phyloP scores from a whole-genome alignment of 306 rosid species.

The Cercis canadensis region DNA sequence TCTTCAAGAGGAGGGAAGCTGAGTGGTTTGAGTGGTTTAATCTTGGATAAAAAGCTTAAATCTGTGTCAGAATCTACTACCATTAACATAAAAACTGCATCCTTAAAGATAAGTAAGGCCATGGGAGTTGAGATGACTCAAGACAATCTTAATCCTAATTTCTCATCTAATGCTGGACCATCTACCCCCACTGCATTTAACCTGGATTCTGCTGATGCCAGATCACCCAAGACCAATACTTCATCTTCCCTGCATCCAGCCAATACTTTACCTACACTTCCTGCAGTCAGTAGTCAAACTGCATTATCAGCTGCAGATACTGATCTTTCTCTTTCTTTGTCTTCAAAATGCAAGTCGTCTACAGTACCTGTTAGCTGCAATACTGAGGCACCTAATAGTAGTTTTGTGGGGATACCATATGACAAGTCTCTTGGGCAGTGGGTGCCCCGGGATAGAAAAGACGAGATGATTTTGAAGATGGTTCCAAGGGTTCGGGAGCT shows the following conservation, averaged over 20 bases:
- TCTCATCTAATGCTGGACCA: slow-evolving; percentile 52
- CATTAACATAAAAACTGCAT: slow-evolving; percentile 67
- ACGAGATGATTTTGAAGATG: slow-evolving; percentile 78
- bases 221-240: slow-evolving; percentile 42
- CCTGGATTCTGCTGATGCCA: slow-evolving; percentile 50
- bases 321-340: slow-evolving; percentile 84
- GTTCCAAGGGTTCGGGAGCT: slow-evolving; percentile 74
- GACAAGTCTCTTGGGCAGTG: slow-evolving; percentile 66
- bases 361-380: slow-evolving; percentile 49
- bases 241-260: slow-evolving; percentile 38
- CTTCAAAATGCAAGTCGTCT: slow-evolving; percentile 52
- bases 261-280: slow-evolving; percentile 24
- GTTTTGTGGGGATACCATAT: slow-evolving; percentile 57
- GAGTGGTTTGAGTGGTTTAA: slow-evolving; percentile 69
- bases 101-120: slow-evolving; percentile 76
- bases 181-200: slow-evolving; percentile 48
- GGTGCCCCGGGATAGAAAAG: slow-evolving; percentile 78
- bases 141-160: slow-evolving; percentile 50
- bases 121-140: slow-evolving; percentile 67
- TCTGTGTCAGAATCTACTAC: slow-evolving; percentile 70
- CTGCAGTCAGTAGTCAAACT: slow-evolving; percentile 40
- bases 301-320: slow-evolving; percentile 55
- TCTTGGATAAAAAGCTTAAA: slow-evolving; percentile 76
- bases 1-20: slow-evolving; percentile 75
- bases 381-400: slow-evolving; percentile 46